These are phyloP conservation scores for Laburnicola sp. DNA, from an alignment of 2,329 filamentous ascomycete species.

Conservation along the genomic window DNA sequence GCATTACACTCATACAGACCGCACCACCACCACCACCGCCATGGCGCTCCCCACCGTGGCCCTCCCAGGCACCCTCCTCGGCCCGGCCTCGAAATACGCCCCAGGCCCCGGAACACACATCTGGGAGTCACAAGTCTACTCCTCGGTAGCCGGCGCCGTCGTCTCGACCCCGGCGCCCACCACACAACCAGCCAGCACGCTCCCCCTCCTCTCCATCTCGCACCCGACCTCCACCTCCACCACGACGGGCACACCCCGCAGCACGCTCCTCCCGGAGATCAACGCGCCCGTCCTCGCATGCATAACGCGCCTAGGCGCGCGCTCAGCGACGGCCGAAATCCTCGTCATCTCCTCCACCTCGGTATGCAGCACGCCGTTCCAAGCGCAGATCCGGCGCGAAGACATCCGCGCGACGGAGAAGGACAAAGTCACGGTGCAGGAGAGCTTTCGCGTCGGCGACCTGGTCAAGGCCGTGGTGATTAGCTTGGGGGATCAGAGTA, in stretches of 20 bases:
- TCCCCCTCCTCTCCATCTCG: slow-evolving; percentile 45
- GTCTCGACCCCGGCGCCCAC: slow-evolving; percentile 52
- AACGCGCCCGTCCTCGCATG: slow-evolving; percentile 79
- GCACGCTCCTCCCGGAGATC: slow-evolving; percentile 79
- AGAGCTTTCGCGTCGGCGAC: slow-evolving; percentile 90
- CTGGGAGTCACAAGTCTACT: slow-evolving; percentile 71
- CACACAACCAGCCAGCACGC: slow-evolving; percentile 48
- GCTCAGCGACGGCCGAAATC: slow-evolving; percentile 84
- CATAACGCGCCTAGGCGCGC: slow-evolving; percentile 81
- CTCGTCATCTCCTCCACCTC: slow-evolving; percentile 63
- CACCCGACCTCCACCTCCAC: slow-evolving; percentile 21
- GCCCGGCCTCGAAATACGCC: slow-evolving; percentile 65
- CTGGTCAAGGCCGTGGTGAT: slow-evolving; percentile 87
- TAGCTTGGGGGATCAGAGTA: slow-evolving; percentile 87
- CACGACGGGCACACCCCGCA: slow-evolving; percentile 38
- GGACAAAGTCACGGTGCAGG: slow-evolving; percentile 87
- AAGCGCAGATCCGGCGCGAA: slow-evolving; percentile 82
- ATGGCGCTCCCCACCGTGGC: slow-evolving; percentile 57
- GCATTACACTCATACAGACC: background rate
- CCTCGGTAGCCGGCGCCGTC: slow-evolving; percentile 79
- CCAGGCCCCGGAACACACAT: slow-evolving; percentile 85
- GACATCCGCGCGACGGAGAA: slow-evolving; percentile 95
- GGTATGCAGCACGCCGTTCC: slow-evolving; percentile 77
- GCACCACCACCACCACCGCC: background rate
- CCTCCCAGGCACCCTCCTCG: slow-evolving; percentile 81